Conservation (phyloP, 2,329 filamentous ascomycete genomes). For the Talaromyces rugulosus region DNA sequence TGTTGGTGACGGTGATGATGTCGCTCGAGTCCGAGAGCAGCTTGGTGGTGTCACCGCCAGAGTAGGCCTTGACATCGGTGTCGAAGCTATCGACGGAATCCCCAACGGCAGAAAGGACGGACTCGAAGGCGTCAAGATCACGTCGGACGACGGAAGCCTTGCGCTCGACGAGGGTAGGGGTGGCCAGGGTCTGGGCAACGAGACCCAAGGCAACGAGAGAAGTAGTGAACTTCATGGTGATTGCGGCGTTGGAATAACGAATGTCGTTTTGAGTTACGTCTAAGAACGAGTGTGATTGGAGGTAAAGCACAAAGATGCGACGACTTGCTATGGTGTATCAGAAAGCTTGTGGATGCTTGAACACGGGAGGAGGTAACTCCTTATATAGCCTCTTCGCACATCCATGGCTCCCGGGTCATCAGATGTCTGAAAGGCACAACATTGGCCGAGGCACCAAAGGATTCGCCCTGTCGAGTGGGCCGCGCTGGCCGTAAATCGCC, state of each 20-base stretch:
- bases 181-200: slow-evolving; percentile 11
- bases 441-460: neutral
- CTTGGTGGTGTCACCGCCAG: slow-evolving; percentile 17
- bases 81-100: slow-evolving; percentile 18
- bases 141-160: slow-evolving; percentile 9
- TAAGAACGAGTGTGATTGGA: slow-evolving; percentile 10
- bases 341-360: neutral
- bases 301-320: neutral
- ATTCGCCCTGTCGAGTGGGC: neutral
- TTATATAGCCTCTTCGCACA: neutral
- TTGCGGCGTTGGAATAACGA: slow-evolving; percentile 8
- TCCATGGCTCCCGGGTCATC: neutral
- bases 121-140: slow-evolving; percentile 11
- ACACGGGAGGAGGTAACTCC: neutral
- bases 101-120: slow-evolving; percentile 15
- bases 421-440: neutral
- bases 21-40: slow-evolving; percentile 20
- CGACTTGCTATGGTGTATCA: neutral
- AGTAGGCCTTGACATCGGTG: slow-evolving; percentile 22
- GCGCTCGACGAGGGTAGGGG: slow-evolving; percentile 10
- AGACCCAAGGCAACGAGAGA: slow-evolving; percentile 14
- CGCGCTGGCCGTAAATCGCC: neutral
- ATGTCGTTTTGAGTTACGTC: slow-evolving; percentile 2
- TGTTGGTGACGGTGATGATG: slow-evolving; percentile 21
- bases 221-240: slow-evolving; percentile 16